phyloP scores from a whole-genome alignment of 331 rosid genomes.

The Cydonia oblonga region DNA sequence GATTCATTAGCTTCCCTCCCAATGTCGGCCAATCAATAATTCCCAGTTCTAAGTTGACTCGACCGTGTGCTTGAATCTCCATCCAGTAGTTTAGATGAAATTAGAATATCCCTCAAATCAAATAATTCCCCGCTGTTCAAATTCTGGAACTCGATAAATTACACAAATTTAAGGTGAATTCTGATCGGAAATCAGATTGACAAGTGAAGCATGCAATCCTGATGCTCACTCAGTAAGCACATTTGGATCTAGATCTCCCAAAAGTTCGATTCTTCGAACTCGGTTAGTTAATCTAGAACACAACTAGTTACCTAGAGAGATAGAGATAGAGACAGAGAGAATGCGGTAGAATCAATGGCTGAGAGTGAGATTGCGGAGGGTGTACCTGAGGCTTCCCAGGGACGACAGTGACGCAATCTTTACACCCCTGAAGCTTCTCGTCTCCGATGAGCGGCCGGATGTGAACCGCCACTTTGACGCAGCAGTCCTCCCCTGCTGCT shows the following conservation, averaged over 20 bases:
- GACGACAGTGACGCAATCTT: constrained; percentile 88
- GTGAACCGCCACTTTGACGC: constrained; percentile 93
- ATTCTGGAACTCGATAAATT: constrained; percentile 9
- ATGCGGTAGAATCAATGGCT: not conserved
- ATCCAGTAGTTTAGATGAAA: not conserved
- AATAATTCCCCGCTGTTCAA: not conserved
- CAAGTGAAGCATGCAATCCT: not conserved
- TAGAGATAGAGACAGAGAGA: not conserved
- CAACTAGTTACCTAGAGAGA: not conserved
- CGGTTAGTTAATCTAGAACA: not conserved
- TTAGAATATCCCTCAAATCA: not conserved
- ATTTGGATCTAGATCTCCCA: constrained; percentile 70
- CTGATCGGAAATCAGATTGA: constrained; percentile 8
- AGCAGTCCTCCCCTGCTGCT: constrained; percentile 80
- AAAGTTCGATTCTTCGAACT: not conserved
- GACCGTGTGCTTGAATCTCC: not conserved
- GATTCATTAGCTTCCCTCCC: not conserved
- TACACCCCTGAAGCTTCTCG: constrained; percentile 91
- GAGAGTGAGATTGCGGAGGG: not conserved
- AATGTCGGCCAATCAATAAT: constrained; percentile 8
- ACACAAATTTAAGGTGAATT: not conserved
- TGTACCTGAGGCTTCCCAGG: constrained; percentile 91
- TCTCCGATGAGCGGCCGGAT: constrained; percentile 86
- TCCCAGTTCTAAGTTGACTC: not conserved
- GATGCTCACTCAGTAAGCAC: constrained; percentile 7